Conservation (phyloP, 495 filamentous ascomycete species). For the Schizothecium vesticola region DNA sequence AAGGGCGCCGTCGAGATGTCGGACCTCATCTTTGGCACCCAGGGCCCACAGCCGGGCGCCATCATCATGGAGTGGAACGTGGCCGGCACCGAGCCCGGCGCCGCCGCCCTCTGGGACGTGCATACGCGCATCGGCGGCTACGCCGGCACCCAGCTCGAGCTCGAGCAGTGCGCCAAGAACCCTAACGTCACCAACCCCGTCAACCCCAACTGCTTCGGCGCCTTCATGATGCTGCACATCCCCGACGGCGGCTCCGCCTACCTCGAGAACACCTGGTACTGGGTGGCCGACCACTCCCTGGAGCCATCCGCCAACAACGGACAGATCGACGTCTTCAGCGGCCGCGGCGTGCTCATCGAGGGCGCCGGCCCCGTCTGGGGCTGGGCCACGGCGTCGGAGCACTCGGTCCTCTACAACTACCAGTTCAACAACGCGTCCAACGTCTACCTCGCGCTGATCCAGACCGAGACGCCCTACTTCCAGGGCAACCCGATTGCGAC, state of each 20-base stretch:
- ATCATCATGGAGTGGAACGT: slow-evolving; percentile 92
- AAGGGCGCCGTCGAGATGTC: slow-evolving; percentile 74
- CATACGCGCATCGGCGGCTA: slow-evolving; percentile 83
- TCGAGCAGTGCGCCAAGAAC: slow-evolving; percentile 67
- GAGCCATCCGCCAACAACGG: slow-evolving; percentile 69
- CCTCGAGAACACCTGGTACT: slow-evolving; percentile 91
- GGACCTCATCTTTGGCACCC: slow-evolving; percentile 75
- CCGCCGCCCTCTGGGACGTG: slow-evolving; percentile 83
- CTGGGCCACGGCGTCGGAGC: slow-evolving; percentile 80
- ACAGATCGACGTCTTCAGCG: slow-evolving; percentile 90
- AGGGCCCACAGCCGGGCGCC: slow-evolving; percentile 75
- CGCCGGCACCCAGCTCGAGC: slow-evolving; percentile 74
- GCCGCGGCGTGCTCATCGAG: slow-evolving; percentile 79
- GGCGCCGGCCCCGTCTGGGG: slow-evolving; percentile 57
- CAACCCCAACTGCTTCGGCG: slow-evolving; percentile 57
- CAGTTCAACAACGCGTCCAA: slow-evolving; percentile 74
- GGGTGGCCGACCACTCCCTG: slow-evolving; percentile 91
- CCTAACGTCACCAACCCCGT: slow-evolving; percentile 53
- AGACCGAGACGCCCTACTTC: slow-evolving; percentile 91
- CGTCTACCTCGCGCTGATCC: slow-evolving; percentile 79
- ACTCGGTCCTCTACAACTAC: slow-evolving; percentile 85
- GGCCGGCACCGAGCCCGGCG: slow-evolving; percentile 57
- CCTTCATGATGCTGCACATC: slow-evolving; percentile 80
- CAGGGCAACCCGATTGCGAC: slow-evolving; percentile 77
- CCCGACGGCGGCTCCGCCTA: slow-evolving; percentile 66